Base-by-base conservation (phyloP, 768 basidiomycete species). In the Suillus americanus region DNA sequence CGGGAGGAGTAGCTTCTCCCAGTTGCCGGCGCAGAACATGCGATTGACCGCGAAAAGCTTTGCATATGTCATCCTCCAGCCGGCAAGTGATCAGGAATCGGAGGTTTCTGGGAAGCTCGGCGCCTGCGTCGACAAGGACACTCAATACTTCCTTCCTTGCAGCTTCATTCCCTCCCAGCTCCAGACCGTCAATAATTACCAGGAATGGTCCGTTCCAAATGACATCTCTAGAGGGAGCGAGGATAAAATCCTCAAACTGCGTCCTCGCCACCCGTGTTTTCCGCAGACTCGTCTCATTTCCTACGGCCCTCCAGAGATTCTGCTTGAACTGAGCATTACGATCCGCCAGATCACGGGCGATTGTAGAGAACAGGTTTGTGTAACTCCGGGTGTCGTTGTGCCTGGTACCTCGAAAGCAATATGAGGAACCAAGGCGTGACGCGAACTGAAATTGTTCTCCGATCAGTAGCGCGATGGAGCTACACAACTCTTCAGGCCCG, bases 161-260 rank as follows among this genome's bases (percentile, higher is more conserved):
- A 3, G 59, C n/a, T 7, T 20, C 62, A 23, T 75, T 67, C 10
- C 68, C 70, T 53, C 74, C 72, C 61, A 72, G 68, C 40, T 78
- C 74, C 14, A 78, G 66, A 14, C 69, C 79, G 54, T 81, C 79
- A 20, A 80, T 70, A 9, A 80, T 70, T 4, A 79, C 60, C 20
- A 79, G 46, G 2, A 79, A 38, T 13, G 79, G 78, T 0, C 75
- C 75, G 16, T 74, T 62, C 10, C 70, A 60, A 35, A 68, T 62
- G 3, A 76, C 56, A 13, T 66, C 43, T 30, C 64, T 33, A 5
- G 62, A 59, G 6, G 73, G 67, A 25, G 51, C 61, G 30, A 73
- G n/a, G 30, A 74, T 69, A 25, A 71, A 60, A 5, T 69, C 64
- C 51, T 65, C 64, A 50, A 71, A 69, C 60, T 71, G 72, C 38